Percentiles rank a stretch among this genome's conserved stretches.
phyloP scores from a whole-genome alignment of 441 rosid species.

The Bocquillonia castaneifolia region DNA sequence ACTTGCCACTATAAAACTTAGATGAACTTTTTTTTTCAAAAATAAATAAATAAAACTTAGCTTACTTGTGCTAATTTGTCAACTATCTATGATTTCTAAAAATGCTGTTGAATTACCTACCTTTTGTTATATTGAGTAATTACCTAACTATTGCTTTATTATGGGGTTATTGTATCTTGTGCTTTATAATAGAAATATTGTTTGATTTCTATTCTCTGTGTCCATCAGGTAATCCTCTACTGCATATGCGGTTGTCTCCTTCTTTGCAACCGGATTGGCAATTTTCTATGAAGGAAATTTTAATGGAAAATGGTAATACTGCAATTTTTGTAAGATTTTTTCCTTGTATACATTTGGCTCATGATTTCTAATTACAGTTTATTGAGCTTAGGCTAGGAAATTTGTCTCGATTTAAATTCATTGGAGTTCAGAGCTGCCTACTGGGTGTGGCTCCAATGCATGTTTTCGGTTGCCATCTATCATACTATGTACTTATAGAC shows the following conservation, averaged over 20 bases:
- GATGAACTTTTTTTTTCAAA: too few species aligned
- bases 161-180: too few species aligned
- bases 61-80: too few species aligned
- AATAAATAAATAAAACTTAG: too few species aligned
- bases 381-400: background rate
- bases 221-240: slow-evolving; percentile 38
- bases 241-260: slow-evolving; percentile 33
- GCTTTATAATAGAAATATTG: too few species aligned
- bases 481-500: background rate
- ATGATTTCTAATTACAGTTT: background rate
- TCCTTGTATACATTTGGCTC: background rate
- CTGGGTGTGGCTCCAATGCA: background rate
- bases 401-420: background rate
- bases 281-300: slow-evolving; percentile 28
- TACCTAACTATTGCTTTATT: background rate
- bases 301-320: slow-evolving; percentile 37
- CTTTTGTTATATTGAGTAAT: background rate
- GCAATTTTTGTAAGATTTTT: slow-evolving; percentile 9
- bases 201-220: background rate
- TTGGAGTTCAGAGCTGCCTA: background rate
- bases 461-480: background rate
- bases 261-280: slow-evolving; percentile 31
- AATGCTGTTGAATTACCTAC: background rate
- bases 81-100: background rate
- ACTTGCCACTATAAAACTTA: too few species aligned